Percentiles rank a stretch among this genome's conserved stretches.
Conservation (phyloP, 208 protist genomes). For the Acanthamoeba triangularis region DNA sequence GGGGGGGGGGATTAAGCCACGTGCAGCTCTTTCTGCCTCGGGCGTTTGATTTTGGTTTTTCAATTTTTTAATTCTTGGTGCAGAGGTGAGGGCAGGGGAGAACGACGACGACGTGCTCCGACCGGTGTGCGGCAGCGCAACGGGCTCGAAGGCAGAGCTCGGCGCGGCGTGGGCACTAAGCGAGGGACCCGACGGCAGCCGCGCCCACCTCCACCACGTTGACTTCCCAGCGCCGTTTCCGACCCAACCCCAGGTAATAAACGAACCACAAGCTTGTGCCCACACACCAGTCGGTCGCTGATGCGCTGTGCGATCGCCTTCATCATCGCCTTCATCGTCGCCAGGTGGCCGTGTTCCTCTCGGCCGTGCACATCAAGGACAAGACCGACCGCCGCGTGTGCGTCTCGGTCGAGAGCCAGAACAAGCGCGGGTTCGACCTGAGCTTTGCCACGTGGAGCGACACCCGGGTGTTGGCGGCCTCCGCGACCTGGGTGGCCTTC, state of each 20-base stretch:
- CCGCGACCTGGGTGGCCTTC: slow-evolving; percentile 59
- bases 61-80: too few relatives aligned
- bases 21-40: too few relatives aligned
- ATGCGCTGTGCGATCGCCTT: too few relatives aligned
- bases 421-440: slow-evolving; percentile 67
- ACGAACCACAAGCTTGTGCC: too few relatives aligned
- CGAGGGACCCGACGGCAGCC: slow-evolving; percentile 43
- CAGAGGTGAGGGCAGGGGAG: too few relatives aligned
- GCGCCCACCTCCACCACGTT: slow-evolving; percentile 3
- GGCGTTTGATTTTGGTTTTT: too few relatives aligned
- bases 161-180: slow-evolving; percentile 45
- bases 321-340: neutral
- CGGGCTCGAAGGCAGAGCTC: neutral
- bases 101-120: too few relatives aligned
- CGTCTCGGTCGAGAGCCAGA: slow-evolving; percentile 57
- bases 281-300: too few relatives aligned
- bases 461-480: slow-evolving; percentile 2
- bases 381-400: slow-evolving; percentile 65
- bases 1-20: too few relatives aligned
- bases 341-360: slow-evolving; percentile 59
- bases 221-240: neutral
- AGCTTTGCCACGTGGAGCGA: slow-evolving; percentile 68
- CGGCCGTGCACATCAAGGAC: slow-evolving; percentile 4
- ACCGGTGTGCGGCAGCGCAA: neutral
- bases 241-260: slow-evolving; percentile 26